phyloP scores from a whole-genome alignment of 2,329 filamentous ascomycete species.

The Alternaria alternata region DNA sequence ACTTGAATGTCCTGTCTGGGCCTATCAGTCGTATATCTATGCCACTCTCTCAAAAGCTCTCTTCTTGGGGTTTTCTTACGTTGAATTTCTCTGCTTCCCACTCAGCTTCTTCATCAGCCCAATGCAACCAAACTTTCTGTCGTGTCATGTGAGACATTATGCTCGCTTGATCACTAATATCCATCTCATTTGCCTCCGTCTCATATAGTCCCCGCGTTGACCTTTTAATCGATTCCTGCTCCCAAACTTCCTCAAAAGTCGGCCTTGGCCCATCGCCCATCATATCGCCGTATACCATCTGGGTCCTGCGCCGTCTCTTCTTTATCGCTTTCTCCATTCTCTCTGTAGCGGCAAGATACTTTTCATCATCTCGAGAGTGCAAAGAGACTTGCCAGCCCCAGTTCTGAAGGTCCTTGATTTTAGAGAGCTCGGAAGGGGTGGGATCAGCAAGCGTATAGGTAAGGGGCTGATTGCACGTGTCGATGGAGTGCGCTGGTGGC shows the following conservation, averaged over 20 bases:
- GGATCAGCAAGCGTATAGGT: not conserved
- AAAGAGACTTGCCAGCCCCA: slow-evolving; percentile 15
- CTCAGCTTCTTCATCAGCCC: not conserved
- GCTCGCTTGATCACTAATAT: not conserved
- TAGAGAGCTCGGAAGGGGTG: not conserved
- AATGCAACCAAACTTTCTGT: not conserved
- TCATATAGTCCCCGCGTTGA: too few species aligned
- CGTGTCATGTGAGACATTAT: not conserved
- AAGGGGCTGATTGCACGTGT: not conserved
- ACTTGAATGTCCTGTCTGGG: not conserved
- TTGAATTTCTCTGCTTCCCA: not conserved
- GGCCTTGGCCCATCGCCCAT: not conserved
- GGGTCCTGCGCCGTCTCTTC: not conserved
- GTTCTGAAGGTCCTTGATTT: slow-evolving; percentile 4
- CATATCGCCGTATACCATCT: slow-evolving; percentile 6
- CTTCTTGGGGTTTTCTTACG: not conserved
- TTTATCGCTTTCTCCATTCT: not conserved
- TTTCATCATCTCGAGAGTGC: slow-evolving; percentile 1
- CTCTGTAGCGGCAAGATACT: not conserved
- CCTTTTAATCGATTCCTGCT: not conserved
- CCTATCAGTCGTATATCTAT: not conserved
- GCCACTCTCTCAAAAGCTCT: not conserved
- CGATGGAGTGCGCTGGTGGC: not conserved
- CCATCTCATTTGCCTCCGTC: not conserved
- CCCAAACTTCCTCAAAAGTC: slow-evolving; percentile 14